Conservation (phyloP, 192 early-diverging fungal genomes). For the Entomortierella beljakovae region DNA sequence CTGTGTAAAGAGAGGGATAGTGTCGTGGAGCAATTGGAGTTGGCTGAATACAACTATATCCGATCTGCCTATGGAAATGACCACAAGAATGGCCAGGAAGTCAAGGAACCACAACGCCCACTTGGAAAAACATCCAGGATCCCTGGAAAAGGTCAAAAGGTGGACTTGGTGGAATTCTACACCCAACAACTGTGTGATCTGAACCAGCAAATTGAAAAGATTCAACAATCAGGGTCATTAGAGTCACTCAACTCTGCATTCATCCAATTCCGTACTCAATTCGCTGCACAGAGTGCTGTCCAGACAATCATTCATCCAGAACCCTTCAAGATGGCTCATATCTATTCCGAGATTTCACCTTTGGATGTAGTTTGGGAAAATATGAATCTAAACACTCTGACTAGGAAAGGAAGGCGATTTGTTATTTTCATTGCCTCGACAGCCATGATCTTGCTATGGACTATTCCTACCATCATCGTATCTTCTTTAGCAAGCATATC, state of each 20-base stretch:
- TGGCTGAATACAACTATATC: constrained; percentile 60
- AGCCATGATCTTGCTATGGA: constrained; percentile 79
- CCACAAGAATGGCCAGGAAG: constrained; percentile 11
- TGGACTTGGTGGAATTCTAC: constrained; percentile 70
- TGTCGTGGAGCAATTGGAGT: constrained; percentile 63
- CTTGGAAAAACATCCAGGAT: constrained; percentile 61
- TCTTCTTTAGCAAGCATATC: constrained; percentile 66
- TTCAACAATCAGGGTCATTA: constrained; percentile 35
- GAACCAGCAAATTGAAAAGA: constrained; percentile 60
- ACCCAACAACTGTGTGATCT: constrained; percentile 52
- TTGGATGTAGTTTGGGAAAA: constrained; percentile 89
- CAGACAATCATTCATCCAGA: constrained; percentile 70
- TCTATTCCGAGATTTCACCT: constrained; percentile 73
- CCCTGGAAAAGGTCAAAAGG: constrained; percentile 67
- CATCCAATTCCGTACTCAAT: constrained; percentile 81
- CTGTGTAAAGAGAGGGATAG: constrained; percentile 62
- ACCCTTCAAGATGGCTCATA: constrained; percentile 73
- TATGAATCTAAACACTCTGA: constrained; percentile 64
- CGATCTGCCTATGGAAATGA: constrained; percentile 37
- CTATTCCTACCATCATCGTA: constrained; percentile 63
- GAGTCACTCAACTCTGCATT: constrained; percentile 75
- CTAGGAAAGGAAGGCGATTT: constrained; percentile 66
- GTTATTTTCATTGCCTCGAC: constrained; percentile 62
- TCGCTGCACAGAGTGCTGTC: constrained; percentile 84
- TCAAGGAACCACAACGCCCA: constrained; percentile 58